These are phyloP conservation scores for Aspergillus sparsus DNA, from an alignment of 495 filamentous ascomycete species.

Conservation along the genomic window DNA sequence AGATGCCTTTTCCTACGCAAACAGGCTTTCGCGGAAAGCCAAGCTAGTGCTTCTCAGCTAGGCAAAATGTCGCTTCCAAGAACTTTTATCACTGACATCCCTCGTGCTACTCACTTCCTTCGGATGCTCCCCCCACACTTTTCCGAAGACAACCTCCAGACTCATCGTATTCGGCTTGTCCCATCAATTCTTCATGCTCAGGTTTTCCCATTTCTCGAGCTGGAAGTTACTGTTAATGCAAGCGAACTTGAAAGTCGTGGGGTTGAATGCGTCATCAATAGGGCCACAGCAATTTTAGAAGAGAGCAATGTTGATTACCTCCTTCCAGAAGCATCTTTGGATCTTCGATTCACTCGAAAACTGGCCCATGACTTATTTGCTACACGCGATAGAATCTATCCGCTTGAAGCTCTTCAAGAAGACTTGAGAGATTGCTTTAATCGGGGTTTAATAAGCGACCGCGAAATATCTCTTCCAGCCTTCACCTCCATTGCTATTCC, in stretches of 20 bases:
- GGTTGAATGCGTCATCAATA: conserved; percentile 25
- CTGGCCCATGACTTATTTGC: conserved; percentile 31
- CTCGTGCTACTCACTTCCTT: conserved; percentile 34
- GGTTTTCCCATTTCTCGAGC: conserved; percentile 38
- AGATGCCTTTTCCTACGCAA: conserved; percentile 42
- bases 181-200: conserved; percentile 31
- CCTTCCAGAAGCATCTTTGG: conserved; percentile 42
- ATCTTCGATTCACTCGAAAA: conserved; percentile 45
- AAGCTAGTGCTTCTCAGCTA: conserved; percentile 35
- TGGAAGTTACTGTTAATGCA: conserved; percentile 29
- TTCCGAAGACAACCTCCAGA: conserved; percentile 11
- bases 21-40: conserved; percentile 21
- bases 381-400: conserved; percentile 3
- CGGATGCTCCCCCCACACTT: conserved; percentile 24
- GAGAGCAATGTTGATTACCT: conserved; percentile 44
- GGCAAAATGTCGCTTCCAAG: conserved; percentile 34
- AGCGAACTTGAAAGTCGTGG: background rate
- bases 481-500: conserved; percentile 40
- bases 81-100: conserved; percentile 37
- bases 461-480: conserved; percentile 26
- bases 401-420: conserved; percentile 24
- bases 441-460: background rate
- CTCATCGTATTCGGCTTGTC: conserved; percentile 35
- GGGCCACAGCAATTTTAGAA: conserved; percentile 32
- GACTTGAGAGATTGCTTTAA: conserved; percentile 25